Evolutionary conservation across 2,329 filamentous ascomycete species (phyloP), one percentile per base, ranked within the genome.

Genomic region (Trichoderma koningii): DNA sequence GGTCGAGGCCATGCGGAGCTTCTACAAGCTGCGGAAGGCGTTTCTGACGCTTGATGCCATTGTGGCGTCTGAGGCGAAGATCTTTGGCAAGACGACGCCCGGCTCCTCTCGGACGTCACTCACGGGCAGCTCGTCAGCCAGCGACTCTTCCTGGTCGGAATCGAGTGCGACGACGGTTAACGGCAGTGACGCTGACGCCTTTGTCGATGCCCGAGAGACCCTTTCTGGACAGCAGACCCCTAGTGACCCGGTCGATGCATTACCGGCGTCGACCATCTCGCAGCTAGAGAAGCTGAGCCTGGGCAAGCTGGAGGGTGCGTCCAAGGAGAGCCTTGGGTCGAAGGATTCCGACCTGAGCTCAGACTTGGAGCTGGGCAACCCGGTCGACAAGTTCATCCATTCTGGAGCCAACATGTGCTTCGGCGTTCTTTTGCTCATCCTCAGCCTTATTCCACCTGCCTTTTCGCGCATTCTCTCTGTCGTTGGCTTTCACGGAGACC

Each of bases 391-490:
- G 23, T 99, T 97, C 74, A 88, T 97, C 44, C 92, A 97, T 75
- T 93, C 92, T 0, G 94, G 93, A 10, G 87, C 89, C 5, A 95
- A 91, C 73, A 89, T 97, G 76, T 97, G 93, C 76, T 97, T 93
- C 71, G 95, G 95, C 3, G 84, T 96, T 38, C 79, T 98, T 1
- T 83, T 96, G 15, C 82, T 98, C 1, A 82, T 98, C 62, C 88
- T 98, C n/a, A 96, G 92, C 14, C 90, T 98, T 80, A 88, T 98
- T 0, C 96, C 95, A 0, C 95, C 95, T 0, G 87, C 93, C 0
- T 97, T 98, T 76, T 89, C 87, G n/a, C 90, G 87, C 64, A 84
- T 99, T 1, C 82, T 98, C 4, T 91, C 89, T 66, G 89, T 98
- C 48, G 90, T 97, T 34, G 95, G 95, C 1, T 98, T 98, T 78